phyloP scores from a whole-genome alignment of 148 eudicot genomes.

The Camellia sinensis region DNA sequence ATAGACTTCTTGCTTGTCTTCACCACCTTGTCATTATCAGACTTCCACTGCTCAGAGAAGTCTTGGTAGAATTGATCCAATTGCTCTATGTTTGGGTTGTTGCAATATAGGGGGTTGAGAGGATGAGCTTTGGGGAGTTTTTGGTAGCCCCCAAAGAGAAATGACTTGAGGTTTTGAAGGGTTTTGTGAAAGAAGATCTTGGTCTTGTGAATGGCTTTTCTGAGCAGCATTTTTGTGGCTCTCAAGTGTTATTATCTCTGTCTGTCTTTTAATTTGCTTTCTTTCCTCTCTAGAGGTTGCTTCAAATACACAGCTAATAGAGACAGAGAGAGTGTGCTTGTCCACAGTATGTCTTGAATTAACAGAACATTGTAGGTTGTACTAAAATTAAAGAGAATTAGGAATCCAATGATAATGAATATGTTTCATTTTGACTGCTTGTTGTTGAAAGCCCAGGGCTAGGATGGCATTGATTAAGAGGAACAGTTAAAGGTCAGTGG shows the following conservation, averaged over 20 bases:
- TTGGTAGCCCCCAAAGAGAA: constrained; percentile 38
- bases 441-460: constrained; percentile 12
- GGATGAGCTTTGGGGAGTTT: constrained; percentile 40
- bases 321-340: constrained; percentile 19
- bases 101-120: constrained; percentile 34
- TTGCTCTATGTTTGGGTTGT: constrained; percentile 30
- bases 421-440: constrained; percentile 18
- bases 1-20: background rate
- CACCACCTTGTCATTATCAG: constrained; percentile 16
- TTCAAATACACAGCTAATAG: constrained; percentile 20
- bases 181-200: constrained; percentile 53
- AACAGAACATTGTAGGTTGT: background rate
- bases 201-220: constrained; percentile 48
- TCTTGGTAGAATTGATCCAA: constrained; percentile 31
- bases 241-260: constrained; percentile 2
- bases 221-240: constrained; percentile 49
- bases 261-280: background rate
- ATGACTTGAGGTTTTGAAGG: constrained; percentile 47
- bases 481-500: constrained; percentile 10
- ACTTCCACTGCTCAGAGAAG: constrained; percentile 27
- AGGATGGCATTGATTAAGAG: constrained; percentile 18
- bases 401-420: constrained; percentile 11
- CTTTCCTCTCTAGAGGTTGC: background rate
- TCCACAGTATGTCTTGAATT: background rate
- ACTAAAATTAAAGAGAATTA: constrained; percentile 9